phyloP scores from a whole-genome alignment of 2,329 filamentous ascomycete genomes.

The Helicocarpus griseus region DNA sequence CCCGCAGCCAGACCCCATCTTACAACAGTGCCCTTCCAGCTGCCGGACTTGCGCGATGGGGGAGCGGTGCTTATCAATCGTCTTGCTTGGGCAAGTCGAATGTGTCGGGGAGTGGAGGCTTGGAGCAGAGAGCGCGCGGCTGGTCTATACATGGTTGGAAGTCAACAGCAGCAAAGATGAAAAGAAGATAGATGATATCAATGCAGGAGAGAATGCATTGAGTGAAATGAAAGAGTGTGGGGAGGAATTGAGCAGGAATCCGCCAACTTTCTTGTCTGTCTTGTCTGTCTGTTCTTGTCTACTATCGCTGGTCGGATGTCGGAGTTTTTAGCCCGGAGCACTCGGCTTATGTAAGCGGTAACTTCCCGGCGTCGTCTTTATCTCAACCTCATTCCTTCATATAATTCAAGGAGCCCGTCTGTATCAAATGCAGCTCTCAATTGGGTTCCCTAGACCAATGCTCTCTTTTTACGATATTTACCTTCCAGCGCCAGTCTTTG shows the following conservation, averaged over 20 bases:
- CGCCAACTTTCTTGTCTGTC: too few relatives aligned
- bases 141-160: conserved; percentile 15
- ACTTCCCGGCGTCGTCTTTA: too few relatives aligned
- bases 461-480: too few relatives aligned
- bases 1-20: conserved; percentile 68
- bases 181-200: background rate
- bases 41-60: conserved; percentile 54
- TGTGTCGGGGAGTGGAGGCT: conserved; percentile 4
- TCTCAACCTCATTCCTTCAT: too few relatives aligned
- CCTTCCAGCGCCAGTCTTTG: too few relatives aligned
- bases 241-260: too few relatives aligned
- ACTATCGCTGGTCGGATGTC: background rate
- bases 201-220: background rate
- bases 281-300: too few relatives aligned
- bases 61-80: conserved; percentile 46
- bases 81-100: conserved; percentile 15
- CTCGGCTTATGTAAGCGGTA: background rate
- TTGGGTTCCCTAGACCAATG: too few relatives aligned
- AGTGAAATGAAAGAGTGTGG: too few relatives aligned
- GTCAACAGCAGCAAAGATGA: background rate
- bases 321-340: background rate
- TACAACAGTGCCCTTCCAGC: conserved; percentile 67
- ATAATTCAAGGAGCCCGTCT: too few relatives aligned
- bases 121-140: conserved; percentile 13
- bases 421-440: too few relatives aligned